Evolutionary conservation across 148 eudicot genomes (phyloP).

Genomic region (Heliosperma pusillum): DNA sequence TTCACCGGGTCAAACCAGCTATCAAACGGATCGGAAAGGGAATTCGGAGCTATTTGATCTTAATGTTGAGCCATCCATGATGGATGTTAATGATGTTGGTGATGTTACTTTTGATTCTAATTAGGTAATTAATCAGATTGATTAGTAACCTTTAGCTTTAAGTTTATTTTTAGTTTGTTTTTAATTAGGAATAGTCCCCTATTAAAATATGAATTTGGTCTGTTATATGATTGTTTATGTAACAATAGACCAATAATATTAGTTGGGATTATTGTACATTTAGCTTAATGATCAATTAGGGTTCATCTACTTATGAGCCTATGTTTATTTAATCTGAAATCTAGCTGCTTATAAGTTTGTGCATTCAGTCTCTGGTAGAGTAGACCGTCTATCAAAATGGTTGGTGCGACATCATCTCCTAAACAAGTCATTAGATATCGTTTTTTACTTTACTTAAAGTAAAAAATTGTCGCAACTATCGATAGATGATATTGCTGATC

Average conservation of each 20-base stretch:
- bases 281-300: constrained; percentile 1
- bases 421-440: too few relatives aligned
- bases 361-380: not conserved
- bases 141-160: constrained; percentile 4
- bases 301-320: not conserved
- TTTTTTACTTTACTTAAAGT: too few relatives aligned
- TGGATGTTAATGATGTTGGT: constrained; percentile 3
- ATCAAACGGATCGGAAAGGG: not conserved
- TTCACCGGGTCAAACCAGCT: not conserved
- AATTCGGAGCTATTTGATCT: constrained; percentile 13
- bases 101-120: constrained; percentile 6
- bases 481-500: too few relatives aligned
- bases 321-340: too few relatives aligned
- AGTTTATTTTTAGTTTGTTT: not conserved
- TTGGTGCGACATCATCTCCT: too few relatives aligned
- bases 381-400: too few relatives aligned
- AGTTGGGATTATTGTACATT: not conserved
- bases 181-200: not conserved
- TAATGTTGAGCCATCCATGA: constrained; percentile 10
- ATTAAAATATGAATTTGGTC: not conserved
- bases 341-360: too few relatives aligned
- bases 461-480: too few relatives aligned
- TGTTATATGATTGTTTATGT: not conserved
- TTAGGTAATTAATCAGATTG: constrained; percentile 1
- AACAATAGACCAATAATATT: not conserved